phyloP scores from a whole-genome alignment of 768 basidiomycete genomes.

The Daedalea quercina region DNA sequence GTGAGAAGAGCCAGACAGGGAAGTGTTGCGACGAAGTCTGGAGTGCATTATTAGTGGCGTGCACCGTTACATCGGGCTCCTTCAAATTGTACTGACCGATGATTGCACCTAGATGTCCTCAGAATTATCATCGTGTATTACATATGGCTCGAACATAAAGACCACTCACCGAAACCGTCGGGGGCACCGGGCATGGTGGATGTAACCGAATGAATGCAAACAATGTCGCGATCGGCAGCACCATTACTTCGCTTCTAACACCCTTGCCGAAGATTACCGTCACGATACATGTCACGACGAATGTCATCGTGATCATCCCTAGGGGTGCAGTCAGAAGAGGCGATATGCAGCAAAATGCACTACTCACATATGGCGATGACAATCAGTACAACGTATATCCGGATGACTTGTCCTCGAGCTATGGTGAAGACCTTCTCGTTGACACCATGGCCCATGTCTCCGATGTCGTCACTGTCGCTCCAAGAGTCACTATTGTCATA shows the following conservation, averaged over 20 bases:
- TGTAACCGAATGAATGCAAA: constrained; percentile 23
- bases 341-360: neutral
- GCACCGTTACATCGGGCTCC: neutral
- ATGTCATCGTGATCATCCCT: constrained; percentile 14
- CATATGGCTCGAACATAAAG: neutral
- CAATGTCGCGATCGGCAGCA: constrained; percentile 19
- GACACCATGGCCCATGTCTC: neutral
- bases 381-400: constrained; percentile 9
- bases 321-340: neutral
- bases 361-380: constrained; percentile 10
- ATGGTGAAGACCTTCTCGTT: constrained; percentile 9
- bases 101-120: neutral
- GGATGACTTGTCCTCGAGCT: constrained; percentile 9
- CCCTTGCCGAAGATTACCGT: constrained; percentile 14
- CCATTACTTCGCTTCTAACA: constrained; percentile 14
- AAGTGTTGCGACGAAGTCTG: constrained; percentile 10
- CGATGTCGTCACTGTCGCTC: neutral
- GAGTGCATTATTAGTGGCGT: neutral
- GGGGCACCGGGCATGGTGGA: constrained; percentile 20
- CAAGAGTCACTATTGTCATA: too few species aligned
- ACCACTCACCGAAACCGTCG: constrained; percentile 16
- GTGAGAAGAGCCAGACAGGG: constrained; percentile 12
- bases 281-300: constrained; percentile 8
- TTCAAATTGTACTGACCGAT: neutral
- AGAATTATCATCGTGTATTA: neutral